Base-by-base conservation (phyloP, 768 basidiomycete genomes). In the Leccinum barrowsii region DNA sequence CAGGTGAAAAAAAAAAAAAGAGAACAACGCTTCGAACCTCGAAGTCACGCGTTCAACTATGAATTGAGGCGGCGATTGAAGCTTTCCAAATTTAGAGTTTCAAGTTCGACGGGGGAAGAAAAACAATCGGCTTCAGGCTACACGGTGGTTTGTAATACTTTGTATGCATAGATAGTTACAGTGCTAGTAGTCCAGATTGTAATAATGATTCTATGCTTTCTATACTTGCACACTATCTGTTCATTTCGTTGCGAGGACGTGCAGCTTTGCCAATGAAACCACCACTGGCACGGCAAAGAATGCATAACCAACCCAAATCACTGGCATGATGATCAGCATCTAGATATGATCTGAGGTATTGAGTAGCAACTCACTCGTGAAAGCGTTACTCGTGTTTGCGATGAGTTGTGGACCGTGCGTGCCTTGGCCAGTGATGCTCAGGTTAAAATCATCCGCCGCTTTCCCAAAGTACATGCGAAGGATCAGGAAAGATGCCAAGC, bases 381-480 rank as follows among this genome's bases (percentile, higher is more conserved):
- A 92, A 7, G 82, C 89, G 63, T 89, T 90, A 60, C 86, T 81
- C n/a, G 76, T 76, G 11, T 75, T 69, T 28, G 90, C 90, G 47
- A 84, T 74, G 47, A 92, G 75, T 34, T 82, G 74, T 2, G 87
- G 86, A 5, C 80, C 85, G 56, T 79, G 73, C 3, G 67, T 59
- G 21, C 85, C 86, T 59, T 80, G 79, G 8, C 78, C 69, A 24
- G 75, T 60, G 53, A 92, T 84, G 53, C 77, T 82, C 47, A 74
- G 67, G 68, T 92, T 92, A 74, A 92, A 92, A 66, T 90, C 89
- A 54, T 85, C 81, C 0, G 86, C 83, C 2, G 89, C 84, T 71
- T 91, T 90, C 19, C 85, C 88, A 60, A 90, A 90, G 83, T 86
- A 90, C 82, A 92, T 88, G 59, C 87, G 83, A 54, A 88, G 73